Percentiles rank a stretch among this genome's conserved stretches.
Conservation (phyloP, 768 basidiomycete species). For the Megacollybia marginata region DNA sequence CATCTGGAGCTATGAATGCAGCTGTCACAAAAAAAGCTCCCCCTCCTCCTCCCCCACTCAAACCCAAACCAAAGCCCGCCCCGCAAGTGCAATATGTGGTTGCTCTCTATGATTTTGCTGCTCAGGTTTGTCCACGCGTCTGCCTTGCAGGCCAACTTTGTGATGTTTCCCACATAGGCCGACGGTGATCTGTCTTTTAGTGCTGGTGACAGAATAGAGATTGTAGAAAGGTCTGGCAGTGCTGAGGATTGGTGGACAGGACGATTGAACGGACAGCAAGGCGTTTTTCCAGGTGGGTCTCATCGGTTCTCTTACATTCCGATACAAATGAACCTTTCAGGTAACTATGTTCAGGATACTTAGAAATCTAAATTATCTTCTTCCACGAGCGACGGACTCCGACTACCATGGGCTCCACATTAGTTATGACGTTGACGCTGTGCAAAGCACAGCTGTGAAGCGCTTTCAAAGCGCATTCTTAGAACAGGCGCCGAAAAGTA, state of each 20-base stretch:
- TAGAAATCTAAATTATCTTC: conserved; percentile 4
- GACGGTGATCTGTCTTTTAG: conserved; percentile 90
- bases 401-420: no score
- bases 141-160: background rate
- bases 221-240: conserved; percentile 75
- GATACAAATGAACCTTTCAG: conserved; percentile 19
- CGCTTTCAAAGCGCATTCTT: no score
- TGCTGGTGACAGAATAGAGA: conserved; percentile 84
- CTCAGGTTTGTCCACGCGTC: conserved; percentile 49
- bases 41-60: conserved; percentile 88
- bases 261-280: conserved; percentile 69
- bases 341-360: conserved; percentile 63
- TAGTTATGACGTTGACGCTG: no score
- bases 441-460: no score
- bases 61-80: conserved; percentile 74
- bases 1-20: conserved; percentile 13
- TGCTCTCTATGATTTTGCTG: conserved; percentile 90
- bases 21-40: conserved; percentile 64
- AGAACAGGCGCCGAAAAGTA: no score
- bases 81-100: conserved; percentile 70
- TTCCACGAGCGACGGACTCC: no score
- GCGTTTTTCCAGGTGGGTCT: conserved; percentile 78
- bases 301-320: background rate
- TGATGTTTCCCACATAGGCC: conserved; percentile 36
- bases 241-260: conserved; percentile 99